Evolutionary conservation across 352 stramenopile species (phyloP), one percentile per base, ranked within the genome.

Genomic region (Pythium rhizo-oryzae): DNA sequence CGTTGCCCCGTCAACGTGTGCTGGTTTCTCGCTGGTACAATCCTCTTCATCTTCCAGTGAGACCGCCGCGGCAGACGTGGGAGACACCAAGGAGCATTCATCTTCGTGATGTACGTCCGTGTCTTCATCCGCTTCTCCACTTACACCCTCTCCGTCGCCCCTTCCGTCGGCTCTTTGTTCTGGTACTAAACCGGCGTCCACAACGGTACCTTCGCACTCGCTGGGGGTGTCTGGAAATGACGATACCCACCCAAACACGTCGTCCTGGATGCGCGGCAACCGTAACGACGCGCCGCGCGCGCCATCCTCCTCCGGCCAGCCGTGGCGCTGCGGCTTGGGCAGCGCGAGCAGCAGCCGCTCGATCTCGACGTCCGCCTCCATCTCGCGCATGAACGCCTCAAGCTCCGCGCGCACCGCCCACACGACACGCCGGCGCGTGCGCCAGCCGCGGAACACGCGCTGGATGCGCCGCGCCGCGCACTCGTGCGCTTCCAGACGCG

Each of bases 401-500:
- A 89, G 50, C 59, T 89, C 73, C 19, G 69, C 46, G 13, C 80
- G 75, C 51, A 92, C 81, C 46, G 56, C 60, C 67, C 75, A 77
- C 37, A 92, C 79, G 30, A 90, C 61, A 44, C 80, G 75, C 37
- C 50, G 53, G 19, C 81, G 80, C 39, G 74, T 65, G 43, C 81
- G 73, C 78, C 81, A 92, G 54, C 81, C 84, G 13, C 84, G 84
- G 64, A 87, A 90, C 30, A 52, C 67, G 37, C 72, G 50, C 80
- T 91, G 53, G 21, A 69, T 63, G 13, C 59, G 21, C 21, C 24
- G n/a, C 18, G 59, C 66, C 12, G 63, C 63, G 12, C 43, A 41
- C 35, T 41, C 41, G 12, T 47, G 9, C 41, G 41, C 41, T n/a
- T n/a, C 41, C 15, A 21, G 41, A 18, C 37, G 11, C 13, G 7